Evolutionary conservation across 192 early-diverging fungal genomes (phyloP).

Genomic region (Dissophora ornata): DNA sequence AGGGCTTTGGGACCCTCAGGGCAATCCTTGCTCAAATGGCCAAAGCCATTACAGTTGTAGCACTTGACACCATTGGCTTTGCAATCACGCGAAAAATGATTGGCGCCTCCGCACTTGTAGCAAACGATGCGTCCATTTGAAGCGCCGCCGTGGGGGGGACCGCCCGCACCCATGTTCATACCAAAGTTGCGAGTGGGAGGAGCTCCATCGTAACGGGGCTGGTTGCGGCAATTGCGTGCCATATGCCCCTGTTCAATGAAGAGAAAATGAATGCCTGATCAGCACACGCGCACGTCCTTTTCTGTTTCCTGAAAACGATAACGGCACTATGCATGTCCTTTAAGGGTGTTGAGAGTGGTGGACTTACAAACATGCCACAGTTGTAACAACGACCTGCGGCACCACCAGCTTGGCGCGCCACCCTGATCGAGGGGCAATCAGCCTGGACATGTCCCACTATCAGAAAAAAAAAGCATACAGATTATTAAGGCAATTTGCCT

Average conservation of each 20-base stretch:
- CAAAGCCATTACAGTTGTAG: constrained; percentile 65
- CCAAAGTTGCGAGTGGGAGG: constrained; percentile 32
- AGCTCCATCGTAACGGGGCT: constrained; percentile 31
- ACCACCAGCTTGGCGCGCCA: constrained; percentile 35
- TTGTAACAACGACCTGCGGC: constrained; percentile 55
- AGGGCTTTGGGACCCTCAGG: constrained; percentile 42
- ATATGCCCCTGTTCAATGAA: constrained; percentile 59
- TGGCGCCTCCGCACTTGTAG: constrained; percentile 64
- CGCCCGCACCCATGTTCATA: neutral
- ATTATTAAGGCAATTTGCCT: too few relatives aligned
- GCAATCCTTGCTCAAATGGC: constrained; percentile 46
- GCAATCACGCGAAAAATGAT: constrained; percentile 67
- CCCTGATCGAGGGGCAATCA: constrained; percentile 60
- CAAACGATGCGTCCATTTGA: constrained; percentile 50
- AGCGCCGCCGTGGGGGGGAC: neutral
- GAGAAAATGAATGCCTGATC: too few relatives aligned
- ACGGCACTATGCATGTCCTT: too few relatives aligned
- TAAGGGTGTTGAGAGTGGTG: too few relatives aligned
- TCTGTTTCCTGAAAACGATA: too few relatives aligned
- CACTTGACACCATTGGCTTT: constrained; percentile 65
- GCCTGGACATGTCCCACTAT: constrained; percentile 67
- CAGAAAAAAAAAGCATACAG: constrained; percentile 1
- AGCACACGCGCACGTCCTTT: too few relatives aligned
- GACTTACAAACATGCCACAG: constrained; percentile 64
- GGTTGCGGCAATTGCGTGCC: constrained; percentile 59